A percentile compares a stretch with the other conserved stretches of the same genome.
These are phyloP conservation scores for Dictyostelium purpureum DNA, from an alignment of 78 protist species.

Conservation along the genomic window DNA sequence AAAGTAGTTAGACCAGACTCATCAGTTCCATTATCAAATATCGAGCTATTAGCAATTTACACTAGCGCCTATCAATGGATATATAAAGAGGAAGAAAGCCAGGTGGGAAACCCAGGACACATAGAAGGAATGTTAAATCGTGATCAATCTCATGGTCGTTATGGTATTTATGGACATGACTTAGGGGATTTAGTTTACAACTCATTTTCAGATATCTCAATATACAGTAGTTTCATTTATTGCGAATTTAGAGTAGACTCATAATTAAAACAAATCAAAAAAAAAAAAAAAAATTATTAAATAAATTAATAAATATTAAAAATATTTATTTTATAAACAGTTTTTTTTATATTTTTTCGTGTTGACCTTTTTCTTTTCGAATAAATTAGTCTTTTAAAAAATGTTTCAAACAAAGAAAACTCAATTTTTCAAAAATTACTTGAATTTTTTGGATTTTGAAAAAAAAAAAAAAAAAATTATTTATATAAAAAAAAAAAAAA, in stretches of 20 bases:
- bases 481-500: too few species aligned
- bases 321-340: too few species aligned
- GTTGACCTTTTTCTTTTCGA: too few species aligned
- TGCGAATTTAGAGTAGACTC: constrained; percentile 3
- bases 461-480: too few species aligned
- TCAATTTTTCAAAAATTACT: too few species aligned
- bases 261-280: background rate
- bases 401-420: too few species aligned
- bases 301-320: background rate
- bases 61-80: background rate
- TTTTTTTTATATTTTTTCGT: too few species aligned
- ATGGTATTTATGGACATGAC: background rate
- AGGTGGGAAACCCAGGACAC: background rate
- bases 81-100: background rate
- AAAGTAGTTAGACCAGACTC: background rate
- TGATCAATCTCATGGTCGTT: background rate
- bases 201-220: background rate
- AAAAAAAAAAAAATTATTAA: background rate
- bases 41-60: background rate
- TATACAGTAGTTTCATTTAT: background rate
- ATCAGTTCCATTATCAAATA: background rate
- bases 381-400: too few species aligned
- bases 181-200: background rate
- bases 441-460: too few species aligned
- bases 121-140: background rate